A percentile compares a stretch with the other conserved stretches of the same genome.
Evolutionary conservation across 2,329 filamentous ascomycete species (phyloP).

Genomic region (Calonectria hongkongensis): DNA sequence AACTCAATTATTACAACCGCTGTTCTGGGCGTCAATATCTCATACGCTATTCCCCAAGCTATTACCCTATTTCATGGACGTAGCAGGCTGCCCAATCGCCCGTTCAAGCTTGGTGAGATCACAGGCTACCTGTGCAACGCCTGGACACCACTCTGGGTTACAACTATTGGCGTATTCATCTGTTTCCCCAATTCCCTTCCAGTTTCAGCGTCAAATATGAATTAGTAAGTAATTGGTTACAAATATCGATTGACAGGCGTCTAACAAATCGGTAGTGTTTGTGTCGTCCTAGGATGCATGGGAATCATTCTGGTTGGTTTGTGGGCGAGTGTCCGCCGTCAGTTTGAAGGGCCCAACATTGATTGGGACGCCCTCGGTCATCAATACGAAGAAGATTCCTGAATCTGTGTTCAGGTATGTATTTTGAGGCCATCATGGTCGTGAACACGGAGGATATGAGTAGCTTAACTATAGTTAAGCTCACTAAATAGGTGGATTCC

Average conservation of each 20-base stretch:
- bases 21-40: constrained; percentile 56
- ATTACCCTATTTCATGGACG: constrained; percentile 48
- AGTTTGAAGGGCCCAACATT: constrained; percentile 32
- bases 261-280: constrained; percentile 17
- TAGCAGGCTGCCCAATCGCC: constrained; percentile 39
- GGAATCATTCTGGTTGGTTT: constrained; percentile 32
- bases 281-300: constrained; percentile 30
- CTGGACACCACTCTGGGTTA: constrained; percentile 47
- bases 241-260: neutral
- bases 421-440: no score
- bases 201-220: constrained; percentile 26
- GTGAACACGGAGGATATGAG: no score
- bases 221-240: constrained; percentile 26
- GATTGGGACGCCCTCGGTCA: constrained; percentile 23
- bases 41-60: constrained; percentile 55
- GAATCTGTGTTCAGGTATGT: neutral
- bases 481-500: no score
- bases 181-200: constrained; percentile 47
- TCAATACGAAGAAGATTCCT: neutral
- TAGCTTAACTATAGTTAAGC: no score
- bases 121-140: constrained; percentile 49
- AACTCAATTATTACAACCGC: constrained; percentile 59
- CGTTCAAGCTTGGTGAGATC: constrained; percentile 46
- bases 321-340: constrained; percentile 17
- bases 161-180: constrained; percentile 47